phyloP scores from a whole-genome alignment of 257 asterid species.

The Galeopsis tetrahit region DNA sequence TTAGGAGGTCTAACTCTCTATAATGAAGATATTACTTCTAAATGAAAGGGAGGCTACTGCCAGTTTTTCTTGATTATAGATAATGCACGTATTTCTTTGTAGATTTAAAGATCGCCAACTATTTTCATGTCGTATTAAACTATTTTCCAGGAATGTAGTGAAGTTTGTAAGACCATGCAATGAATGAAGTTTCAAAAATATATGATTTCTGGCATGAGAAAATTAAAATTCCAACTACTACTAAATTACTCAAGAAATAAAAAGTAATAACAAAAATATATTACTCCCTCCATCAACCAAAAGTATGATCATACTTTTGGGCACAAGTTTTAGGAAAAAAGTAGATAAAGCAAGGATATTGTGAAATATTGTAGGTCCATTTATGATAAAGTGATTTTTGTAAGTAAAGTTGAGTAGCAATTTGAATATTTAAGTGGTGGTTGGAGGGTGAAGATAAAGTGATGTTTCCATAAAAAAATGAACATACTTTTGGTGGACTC shows the following conservation, averaged over 20 bases:
- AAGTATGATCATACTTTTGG: too few species aligned
- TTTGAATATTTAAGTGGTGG: too few species aligned
- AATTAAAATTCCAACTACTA: background rate
- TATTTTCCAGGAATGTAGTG: slow-evolving; percentile 12
- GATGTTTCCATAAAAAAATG: too few species aligned
- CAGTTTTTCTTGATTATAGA: slow-evolving; percentile 18
- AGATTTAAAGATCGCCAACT: slow-evolving; percentile 18
- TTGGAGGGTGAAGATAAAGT: too few species aligned
- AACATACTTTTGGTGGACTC: too few species aligned
- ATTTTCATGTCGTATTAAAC: slow-evolving; percentile 27
- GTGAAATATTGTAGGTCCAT: too few species aligned
- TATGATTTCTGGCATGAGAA: background rate
- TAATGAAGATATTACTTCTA: slow-evolving; percentile 1
- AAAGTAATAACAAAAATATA: too few species aligned
- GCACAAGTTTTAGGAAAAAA: too few species aligned
- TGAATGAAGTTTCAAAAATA: slow-evolving; percentile 15
- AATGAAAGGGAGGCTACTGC: slow-evolving; percentile 4
- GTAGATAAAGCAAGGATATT: too few species aligned
- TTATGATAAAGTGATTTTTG: too few species aligned
- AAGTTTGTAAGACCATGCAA: slow-evolving; percentile 8
- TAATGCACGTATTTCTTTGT: slow-evolving; percentile 12
- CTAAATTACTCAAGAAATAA: background rate
- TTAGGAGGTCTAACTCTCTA: slow-evolving; percentile 8
- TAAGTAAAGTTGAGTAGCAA: too few species aligned
- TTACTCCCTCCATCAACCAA: too few species aligned